These are phyloP conservation scores for Ramalina peruviana DNA, from an alignment of 495 filamentous ascomycete genomes.

Conservation along the genomic window DNA sequence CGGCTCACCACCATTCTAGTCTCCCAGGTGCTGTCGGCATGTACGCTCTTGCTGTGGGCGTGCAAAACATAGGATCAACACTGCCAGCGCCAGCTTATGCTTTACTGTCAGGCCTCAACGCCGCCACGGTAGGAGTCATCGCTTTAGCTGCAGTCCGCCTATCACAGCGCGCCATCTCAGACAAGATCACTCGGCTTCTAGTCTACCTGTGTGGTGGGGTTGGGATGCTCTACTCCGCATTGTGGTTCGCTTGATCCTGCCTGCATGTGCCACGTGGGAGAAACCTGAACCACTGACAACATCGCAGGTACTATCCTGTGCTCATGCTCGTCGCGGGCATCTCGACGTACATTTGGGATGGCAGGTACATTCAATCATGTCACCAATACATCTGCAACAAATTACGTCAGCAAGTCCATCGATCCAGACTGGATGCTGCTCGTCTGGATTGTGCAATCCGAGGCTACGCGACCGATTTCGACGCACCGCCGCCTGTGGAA, in stretches of 20 bases:
- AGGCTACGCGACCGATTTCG: not conserved
- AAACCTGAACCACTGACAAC: not conserved
- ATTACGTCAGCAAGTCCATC: not conserved
- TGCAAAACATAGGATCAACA: slow-evolving; percentile 42
- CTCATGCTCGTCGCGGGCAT: slow-evolving; percentile 48
- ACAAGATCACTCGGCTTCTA: slow-evolving; percentile 51
- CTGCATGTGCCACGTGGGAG: not conserved
- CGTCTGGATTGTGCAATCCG: not conserved
- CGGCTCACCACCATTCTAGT: slow-evolving; percentile 35
- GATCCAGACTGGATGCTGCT: not conserved
- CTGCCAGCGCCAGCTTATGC: slow-evolving; percentile 59
- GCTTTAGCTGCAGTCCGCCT: slow-evolving; percentile 65
- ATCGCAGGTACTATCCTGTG: slow-evolving; percentile 49
- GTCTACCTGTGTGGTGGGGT: slow-evolving; percentile 56
- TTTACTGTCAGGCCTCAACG: slow-evolving; percentile 64
- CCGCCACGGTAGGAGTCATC: slow-evolving; percentile 67
- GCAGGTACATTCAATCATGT: slow-evolving; percentile 3
- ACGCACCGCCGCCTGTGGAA: not conserved
- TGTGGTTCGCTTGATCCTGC: slow-evolving; percentile 36
- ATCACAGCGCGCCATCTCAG: slow-evolving; percentile 59
- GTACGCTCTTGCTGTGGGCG: slow-evolving; percentile 56
- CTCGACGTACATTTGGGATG: slow-evolving; percentile 45
- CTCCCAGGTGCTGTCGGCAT: slow-evolving; percentile 67
- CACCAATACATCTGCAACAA: not conserved
- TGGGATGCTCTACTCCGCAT: slow-evolving; percentile 59